Evolutionary conservation across 2,329 filamentous ascomycete species (phyloP).

Genomic region (Sporothrix sp.): DNA sequence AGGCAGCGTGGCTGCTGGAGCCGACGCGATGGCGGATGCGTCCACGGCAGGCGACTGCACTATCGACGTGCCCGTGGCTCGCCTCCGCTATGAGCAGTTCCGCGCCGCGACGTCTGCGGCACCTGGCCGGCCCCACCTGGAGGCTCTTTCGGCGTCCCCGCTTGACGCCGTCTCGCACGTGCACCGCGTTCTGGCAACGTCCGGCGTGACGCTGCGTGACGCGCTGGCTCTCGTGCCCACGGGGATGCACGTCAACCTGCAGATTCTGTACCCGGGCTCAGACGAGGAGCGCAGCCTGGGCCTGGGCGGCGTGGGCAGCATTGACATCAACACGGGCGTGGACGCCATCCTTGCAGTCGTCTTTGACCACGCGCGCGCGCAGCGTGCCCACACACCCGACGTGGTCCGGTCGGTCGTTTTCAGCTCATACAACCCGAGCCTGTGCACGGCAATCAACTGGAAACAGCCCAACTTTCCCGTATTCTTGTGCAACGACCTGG

Average conservation of each 20-base stretch:
- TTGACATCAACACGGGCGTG: conserved; percentile 77
- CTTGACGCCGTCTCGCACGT: conserved; percentile 51
- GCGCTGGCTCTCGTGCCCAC: conserved; percentile 66
- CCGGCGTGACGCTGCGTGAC: conserved; percentile 70
- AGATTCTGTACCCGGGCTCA: conserved; percentile 73
- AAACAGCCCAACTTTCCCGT: conserved; percentile 98
- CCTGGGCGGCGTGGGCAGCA: conserved; percentile 52
- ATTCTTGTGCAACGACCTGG: conserved; percentile 88
- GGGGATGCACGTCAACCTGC: conserved; percentile 81
- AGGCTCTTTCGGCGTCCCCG: conserved; percentile 35
- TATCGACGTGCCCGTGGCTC: conserved; percentile 72
- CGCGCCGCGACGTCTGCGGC: conserved; percentile 39
- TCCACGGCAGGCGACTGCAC: background rate
- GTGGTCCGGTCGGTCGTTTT: conserved; percentile 83
- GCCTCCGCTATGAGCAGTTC: conserved; percentile 67
- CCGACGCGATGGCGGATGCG: background rate
- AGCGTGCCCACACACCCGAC: conserved; percentile 55
- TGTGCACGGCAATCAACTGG: conserved; percentile 96
- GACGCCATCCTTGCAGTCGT: conserved; percentile 77
- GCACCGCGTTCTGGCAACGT: conserved; percentile 61
- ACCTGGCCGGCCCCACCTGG: conserved; percentile 34
- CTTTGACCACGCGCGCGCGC: conserved; percentile 76
- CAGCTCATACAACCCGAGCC: conserved; percentile 79
- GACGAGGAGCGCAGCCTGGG: conserved; percentile 61
- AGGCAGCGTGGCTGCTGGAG: background rate